phyloP scores from a whole-genome alignment of 1,139 yeast species.

The Komagataea norvegica region DNA sequence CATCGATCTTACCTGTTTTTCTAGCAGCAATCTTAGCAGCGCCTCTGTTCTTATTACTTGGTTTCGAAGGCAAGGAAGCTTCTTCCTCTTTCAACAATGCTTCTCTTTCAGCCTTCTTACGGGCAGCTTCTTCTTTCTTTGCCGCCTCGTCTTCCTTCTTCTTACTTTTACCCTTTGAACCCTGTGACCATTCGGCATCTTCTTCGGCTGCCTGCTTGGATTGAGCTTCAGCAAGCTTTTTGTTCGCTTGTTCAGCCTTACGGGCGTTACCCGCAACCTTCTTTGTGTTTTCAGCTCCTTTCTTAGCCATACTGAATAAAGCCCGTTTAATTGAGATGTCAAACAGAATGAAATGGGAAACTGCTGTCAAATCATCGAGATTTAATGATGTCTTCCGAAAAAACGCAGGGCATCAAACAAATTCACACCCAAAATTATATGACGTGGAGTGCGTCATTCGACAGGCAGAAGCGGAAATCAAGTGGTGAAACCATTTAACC shows the following conservation, averaged over 20 bases:
- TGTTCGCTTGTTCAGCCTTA: conserved; percentile 64
- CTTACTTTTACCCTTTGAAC: conserved; percentile 64
- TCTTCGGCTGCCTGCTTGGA: conserved; percentile 50
- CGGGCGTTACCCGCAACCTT: conserved; percentile 69
- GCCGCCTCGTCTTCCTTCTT: conserved; percentile 63
- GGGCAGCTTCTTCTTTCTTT: conserved; percentile 59
- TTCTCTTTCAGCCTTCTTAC: conserved; percentile 62
- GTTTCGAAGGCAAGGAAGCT: conserved; percentile 55
- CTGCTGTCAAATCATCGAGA: too few relatives aligned
- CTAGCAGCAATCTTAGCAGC: conserved; percentile 65
- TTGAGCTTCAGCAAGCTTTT: conserved; percentile 52
- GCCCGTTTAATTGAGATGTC: not conserved
- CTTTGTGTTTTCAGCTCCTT: conserved; percentile 49
- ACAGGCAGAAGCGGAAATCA: too few relatives aligned
- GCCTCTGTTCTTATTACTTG: conserved; percentile 58
- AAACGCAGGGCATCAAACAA: too few relatives aligned
- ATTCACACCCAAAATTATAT: too few relatives aligned
- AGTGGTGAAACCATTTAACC: too few relatives aligned
- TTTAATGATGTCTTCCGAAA: too few relatives aligned
- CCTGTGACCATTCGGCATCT: conserved; percentile 65
- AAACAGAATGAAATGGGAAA: not conserved
- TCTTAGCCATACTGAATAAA: conserved; percentile 47
- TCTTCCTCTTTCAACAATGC: conserved; percentile 60
- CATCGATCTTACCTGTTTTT: conserved; percentile 62
- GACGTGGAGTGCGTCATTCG: too few relatives aligned